Conservation (phyloP, 1,139 yeast genomes). For the Candida tropicalis region DNA sequence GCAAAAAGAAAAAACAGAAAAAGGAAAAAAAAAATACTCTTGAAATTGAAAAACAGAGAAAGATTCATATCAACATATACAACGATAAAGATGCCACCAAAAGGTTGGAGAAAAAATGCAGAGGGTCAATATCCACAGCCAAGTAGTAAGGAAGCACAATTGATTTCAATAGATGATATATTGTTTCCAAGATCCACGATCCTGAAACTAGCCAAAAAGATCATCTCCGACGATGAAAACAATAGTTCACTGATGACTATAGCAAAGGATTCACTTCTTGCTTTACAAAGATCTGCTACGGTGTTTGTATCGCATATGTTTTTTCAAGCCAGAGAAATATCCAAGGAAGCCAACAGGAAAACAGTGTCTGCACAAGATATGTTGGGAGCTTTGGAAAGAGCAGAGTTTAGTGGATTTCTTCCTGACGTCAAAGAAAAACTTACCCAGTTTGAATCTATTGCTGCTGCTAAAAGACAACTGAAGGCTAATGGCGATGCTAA, state of each 20-base stretch:
- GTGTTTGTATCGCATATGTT: conserved; percentile 70
- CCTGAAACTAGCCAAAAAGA: conserved; percentile 55
- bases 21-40: background rate
- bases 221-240: conserved; percentile 32
- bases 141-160: conserved; percentile 52
- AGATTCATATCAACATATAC: background rate
- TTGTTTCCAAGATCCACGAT: conserved; percentile 69
- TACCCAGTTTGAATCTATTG: conserved; percentile 43
- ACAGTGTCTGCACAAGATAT: conserved; percentile 70
- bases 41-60: background rate
- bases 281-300: conserved; percentile 71
- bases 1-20: background rate
- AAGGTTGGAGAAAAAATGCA: conserved; percentile 79
- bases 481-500: conserved; percentile 19
- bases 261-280: conserved; percentile 68
- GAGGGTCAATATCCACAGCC: conserved; percentile 63
- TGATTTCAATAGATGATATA: conserved; percentile 66
- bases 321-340: conserved; percentile 59
- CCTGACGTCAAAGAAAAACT: conserved; percentile 56
- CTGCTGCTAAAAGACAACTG: conserved; percentile 40
- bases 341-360: conserved; percentile 56
- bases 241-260: conserved; percentile 38
- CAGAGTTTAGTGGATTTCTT: conserved; percentile 57
- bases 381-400: conserved; percentile 55
- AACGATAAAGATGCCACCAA: conserved; percentile 63